phyloP scores from a whole-genome alignment of 768 basidiomycete genomes.

The Mycena leptocephala region DNA sequence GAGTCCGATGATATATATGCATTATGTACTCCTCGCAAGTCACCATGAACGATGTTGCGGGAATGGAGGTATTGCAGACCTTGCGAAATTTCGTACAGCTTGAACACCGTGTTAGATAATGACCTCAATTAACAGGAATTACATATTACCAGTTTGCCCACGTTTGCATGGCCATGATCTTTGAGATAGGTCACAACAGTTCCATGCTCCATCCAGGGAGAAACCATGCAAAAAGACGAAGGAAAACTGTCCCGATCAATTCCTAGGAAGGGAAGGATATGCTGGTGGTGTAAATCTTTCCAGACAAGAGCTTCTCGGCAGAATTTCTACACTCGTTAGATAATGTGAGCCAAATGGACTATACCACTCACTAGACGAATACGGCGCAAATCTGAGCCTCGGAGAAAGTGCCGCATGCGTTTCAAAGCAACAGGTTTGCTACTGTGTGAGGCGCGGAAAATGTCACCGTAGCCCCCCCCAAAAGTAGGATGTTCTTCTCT shows the following conservation, averaged over 20 bases:
- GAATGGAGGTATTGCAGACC: constrained; percentile 41
- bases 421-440: background rate
- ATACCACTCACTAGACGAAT: background rate
- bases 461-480: constrained; percentile 39
- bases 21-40: constrained; percentile 35
- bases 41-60: constrained; percentile 36
- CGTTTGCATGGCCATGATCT: constrained; percentile 32
- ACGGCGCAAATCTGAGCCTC: constrained; percentile 1
- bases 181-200: constrained; percentile 42
- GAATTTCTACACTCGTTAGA: constrained; percentile 38
- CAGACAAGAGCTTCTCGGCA: constrained; percentile 47
- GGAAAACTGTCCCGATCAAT: constrained; percentile 44
- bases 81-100: constrained; percentile 39
- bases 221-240: constrained; percentile 43
- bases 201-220: constrained; percentile 47
- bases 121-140: background rate
- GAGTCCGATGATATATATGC: background rate
- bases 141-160: constrained; percentile 32
- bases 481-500: no score
- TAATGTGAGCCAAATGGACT: background rate
- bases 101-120: background rate
- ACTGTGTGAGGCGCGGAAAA: constrained; percentile 27
- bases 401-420: background rate
- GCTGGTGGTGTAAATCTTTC: constrained; percentile 44
- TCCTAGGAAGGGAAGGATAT: constrained; percentile 47